Evolutionary conservation across 2,329 filamentous ascomycete species (phyloP), one percentile per base, ranked within the genome.

Genomic region (Coniochaeta sp.): DNA sequence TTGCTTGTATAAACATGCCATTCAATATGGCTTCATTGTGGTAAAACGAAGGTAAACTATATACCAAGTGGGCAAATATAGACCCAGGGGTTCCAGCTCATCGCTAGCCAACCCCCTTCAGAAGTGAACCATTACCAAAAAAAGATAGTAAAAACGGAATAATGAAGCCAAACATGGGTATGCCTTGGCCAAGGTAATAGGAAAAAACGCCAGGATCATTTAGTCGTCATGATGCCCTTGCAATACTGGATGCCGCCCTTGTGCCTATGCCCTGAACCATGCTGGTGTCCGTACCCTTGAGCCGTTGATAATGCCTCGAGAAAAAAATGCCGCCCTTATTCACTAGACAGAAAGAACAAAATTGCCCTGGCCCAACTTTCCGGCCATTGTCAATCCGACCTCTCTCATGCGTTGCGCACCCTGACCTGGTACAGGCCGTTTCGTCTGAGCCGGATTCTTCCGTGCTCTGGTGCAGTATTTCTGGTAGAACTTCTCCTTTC

Each of bases 361-460:
- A 69, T 90, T 89, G 72, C 87, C 86, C 68, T 83, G 85, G 68
- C 87, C 89, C 54, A 57, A 22, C 75, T 90, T 92, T 70, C 91
- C 91, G 62, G 91, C 91, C 81, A 95, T 90, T 71, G 93, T 85
- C 60, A 98, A 81, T 59, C 93, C 95, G 62, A 99, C 83, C 74
- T 96, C 90, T 68, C 89, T 84, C 95, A 99, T 99, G 65, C 93
- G 86, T 78, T 97, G 90, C 38, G 91, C 91, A 60, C 95, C 95
- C 71, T 91, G 89, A 60, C 95, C 95, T 43, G 90, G 91, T 68
- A 87, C 82, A 59, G 90, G 86, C 67, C 85, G 87, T 67, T 88
- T 85, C 67, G 83, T 81, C 3, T 77, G 76, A 24, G 83, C 79
- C 66, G 84, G 81, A 14, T 83, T 83, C 69, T 91, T 92, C 64